Base-by-base conservation (phyloP, 2,329 filamentous ascomycete species). In the Coniochaeta pulveracea region DNA sequence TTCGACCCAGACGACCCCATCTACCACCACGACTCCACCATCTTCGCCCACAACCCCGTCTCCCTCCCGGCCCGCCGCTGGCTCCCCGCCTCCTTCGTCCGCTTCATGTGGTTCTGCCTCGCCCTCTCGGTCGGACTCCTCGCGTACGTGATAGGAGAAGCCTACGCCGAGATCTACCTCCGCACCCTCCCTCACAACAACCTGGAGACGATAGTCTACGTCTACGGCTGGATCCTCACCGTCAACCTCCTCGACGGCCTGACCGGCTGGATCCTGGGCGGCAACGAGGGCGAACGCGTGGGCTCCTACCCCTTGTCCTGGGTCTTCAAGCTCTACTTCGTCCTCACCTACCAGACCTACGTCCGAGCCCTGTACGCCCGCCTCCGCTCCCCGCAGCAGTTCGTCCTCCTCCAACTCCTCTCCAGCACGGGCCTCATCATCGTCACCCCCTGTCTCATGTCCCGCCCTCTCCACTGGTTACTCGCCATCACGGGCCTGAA, bases 251-350 rank as follows among this genome's bases (percentile, higher is more conserved):
- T 81, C 6, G 76, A 81, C 46, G 69, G 66, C 3, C 54, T 79
- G 37, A 78, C 75, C 0, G 76, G 73, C 2, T 81, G 73, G 72
- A 76, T 80, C 30, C 52, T 81, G 24, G 76, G 76, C 27, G 75
- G 71, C 24, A 71, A 67, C 34, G 72, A 80, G 43, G 76, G 76
- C 30, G 72, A 80, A 48, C 61, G 76, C 19, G 76, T 81, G 2
- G 75, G 76, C 24, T 79, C 72, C 48, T 81, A 81, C 45, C 76
- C 76, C n/a, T 52, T 81, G 37, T 76, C 73, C 42, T 81, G 75
- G 71, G 69, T 79, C 26, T 81, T 81, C 46, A 81, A 81, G 50
- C 62, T 81, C 30, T 79, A 78, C 52, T 80, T 78, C 50, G 73
- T 73, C 61, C 56, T 80, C 33, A 81, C 76, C 5, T 81, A 81